phyloP scores from a whole-genome alignment of 176 grass and related monocot species.

The Rhipidocladum racemiflorum region DNA sequence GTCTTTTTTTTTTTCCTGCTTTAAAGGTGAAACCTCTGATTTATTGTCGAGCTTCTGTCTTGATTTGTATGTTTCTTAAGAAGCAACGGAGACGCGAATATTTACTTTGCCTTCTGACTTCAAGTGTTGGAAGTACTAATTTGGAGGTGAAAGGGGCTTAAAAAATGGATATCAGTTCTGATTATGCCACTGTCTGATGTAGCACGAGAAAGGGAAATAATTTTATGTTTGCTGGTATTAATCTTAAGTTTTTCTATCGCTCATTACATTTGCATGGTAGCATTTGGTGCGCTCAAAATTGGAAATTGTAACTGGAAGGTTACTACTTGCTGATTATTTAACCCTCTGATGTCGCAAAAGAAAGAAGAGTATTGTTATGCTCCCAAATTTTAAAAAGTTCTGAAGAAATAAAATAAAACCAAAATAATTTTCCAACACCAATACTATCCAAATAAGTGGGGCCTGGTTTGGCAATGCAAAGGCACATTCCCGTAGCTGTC shows the following conservation, averaged over 20 bases:
- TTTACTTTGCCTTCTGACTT: conserved; percentile 7
- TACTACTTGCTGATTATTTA: not conserved
- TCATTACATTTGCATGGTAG: not conserved
- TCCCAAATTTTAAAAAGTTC: not conserved
- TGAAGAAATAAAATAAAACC: not conserved
- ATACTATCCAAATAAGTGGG: not conserved
- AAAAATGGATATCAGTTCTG: not conserved
- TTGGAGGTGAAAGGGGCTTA: conserved; percentile 22
- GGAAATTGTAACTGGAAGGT: not conserved
- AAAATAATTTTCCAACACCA: not conserved
- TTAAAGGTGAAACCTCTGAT: not conserved
- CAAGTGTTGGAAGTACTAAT: not conserved
- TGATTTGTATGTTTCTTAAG: not conserved
- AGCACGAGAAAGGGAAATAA: conserved; percentile 12
- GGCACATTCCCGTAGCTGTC: not conserved
- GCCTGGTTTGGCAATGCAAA: conserved; percentile 3
- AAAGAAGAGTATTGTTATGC: not conserved
- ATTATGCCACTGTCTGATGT: conserved; percentile 16
- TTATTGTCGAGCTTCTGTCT: not conserved
- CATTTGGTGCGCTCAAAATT: not conserved
- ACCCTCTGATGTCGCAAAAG: not conserved
- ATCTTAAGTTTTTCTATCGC: not conserved
- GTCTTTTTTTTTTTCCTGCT: not conserved
- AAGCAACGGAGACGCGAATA: not conserved
- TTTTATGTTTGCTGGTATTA: conserved; percentile 2